Evolutionary conservation across 73 alveolate species (phyloP), one percentile per base, ranked within the genome.

Genomic region (Paramecium pentaurelia): DNA sequence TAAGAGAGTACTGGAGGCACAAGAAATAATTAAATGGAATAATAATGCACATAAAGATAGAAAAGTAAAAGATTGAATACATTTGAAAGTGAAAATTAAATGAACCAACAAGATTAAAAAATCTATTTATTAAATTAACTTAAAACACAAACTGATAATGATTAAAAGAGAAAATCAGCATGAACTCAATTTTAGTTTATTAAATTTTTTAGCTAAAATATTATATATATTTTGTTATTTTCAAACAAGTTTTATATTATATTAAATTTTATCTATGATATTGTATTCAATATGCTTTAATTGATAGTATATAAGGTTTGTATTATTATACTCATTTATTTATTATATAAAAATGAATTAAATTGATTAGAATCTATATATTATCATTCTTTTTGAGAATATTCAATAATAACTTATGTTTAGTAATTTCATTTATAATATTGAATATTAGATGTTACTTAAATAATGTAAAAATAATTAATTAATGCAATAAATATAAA

Each of bases 391-490:
- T 22, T 22, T 22, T n/a, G n/a, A n/a, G n/a, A n/a, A n/a, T n/a
- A n/a, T n/a, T n/a, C n/a, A n/a, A n/a, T n/a, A n/a, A n/a, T n/a
- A n/a, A n/a, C n/a, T n/a, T n/a, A n/a, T n/a, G n/a, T n/a, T n/a
- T n/a, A n/a, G n/a, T n/a, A n/a, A n/a, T n/a, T n/a, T 97, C 96
- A 96, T 97, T 86, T 99, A 88, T 44, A 96, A 98, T 93, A 96
- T 96, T 85, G 3, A 32, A 32, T 32, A 32, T 2, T 32, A 2
- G 37, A 32, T 32, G 37, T 34, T 3, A 34, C 38, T 34, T 34
- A 34, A 34, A 3, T 34, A 2, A 42, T 42, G 16, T 9, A 42
- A 42, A 11, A 42, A 9, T 42, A 99, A 86, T 89, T 59, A 34
- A 60, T 86, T 27, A 32, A 9, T 25, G 0, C 25, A 22, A 18